phyloP scores from a whole-genome alignment of 768 basidiomycete genomes.

The Daedaleopsis sinensis region DNA sequence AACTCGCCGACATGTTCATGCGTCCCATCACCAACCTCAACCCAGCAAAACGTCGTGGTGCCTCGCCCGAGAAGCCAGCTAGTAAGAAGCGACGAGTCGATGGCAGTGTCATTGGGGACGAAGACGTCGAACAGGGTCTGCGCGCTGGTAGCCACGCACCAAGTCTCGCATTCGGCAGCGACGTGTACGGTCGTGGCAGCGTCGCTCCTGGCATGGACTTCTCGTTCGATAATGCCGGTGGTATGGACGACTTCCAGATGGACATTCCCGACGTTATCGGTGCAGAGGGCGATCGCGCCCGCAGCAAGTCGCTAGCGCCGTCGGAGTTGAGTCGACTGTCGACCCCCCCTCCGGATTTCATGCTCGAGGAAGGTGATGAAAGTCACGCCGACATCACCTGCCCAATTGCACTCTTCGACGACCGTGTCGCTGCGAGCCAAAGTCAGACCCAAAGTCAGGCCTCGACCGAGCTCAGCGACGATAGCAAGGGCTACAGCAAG shows the following conservation, averaged over 20 bases:
- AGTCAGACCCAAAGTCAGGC: slow-evolving; percentile 40
- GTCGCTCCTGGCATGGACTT: slow-evolving; percentile 55
- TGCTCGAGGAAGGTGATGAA: slow-evolving; percentile 62
- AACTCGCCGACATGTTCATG: slow-evolving; percentile 83
- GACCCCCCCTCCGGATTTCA: slow-evolving; percentile 60
- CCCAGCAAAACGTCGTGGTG: slow-evolving; percentile 61
- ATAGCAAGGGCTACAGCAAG: slow-evolving; percentile 80
- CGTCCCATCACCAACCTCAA: slow-evolving; percentile 60
- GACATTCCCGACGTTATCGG: slow-evolving; percentile 55
- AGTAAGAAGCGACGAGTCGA: slow-evolving; percentile 63
- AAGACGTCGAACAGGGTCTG: slow-evolving; percentile 74
- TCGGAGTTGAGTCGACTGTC: slow-evolving; percentile 64
- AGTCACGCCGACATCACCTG: slow-evolving; percentile 71
- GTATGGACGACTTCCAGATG: slow-evolving; percentile 73
- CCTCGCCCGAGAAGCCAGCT: slow-evolving; percentile 55
- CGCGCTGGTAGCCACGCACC: slow-evolving; percentile 67
- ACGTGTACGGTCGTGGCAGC: slow-evolving; percentile 56
- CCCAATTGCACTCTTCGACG: slow-evolving; percentile 82
- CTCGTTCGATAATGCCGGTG: slow-evolving; percentile 61
- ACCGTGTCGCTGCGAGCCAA: slow-evolving; percentile 52
- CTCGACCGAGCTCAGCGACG: slow-evolving; percentile 43
- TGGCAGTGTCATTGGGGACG: slow-evolving; percentile 46
- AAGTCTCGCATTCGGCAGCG: slow-evolving; percentile 60
- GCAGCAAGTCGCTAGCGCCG: slow-evolving; percentile 50
- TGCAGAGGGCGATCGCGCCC: slow-evolving; percentile 38